Percentiles rank a stretch among this genome's conserved stretches.
Evolutionary conservation across 2,329 filamentous ascomycete species (phyloP).

Genomic region (Chaetomium globosum): DNA sequence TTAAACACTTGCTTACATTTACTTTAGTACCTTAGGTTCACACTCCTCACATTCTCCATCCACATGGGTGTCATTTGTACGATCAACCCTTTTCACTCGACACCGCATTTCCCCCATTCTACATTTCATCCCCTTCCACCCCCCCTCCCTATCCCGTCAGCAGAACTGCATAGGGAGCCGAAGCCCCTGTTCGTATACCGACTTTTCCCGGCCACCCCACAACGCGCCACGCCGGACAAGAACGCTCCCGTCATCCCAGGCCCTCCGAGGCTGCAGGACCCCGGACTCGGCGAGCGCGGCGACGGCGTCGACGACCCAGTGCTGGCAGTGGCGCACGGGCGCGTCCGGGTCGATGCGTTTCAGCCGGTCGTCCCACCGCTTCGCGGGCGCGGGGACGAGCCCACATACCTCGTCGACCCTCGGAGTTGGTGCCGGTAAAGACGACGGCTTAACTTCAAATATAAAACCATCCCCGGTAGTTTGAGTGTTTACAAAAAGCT

Average conservation of each 20-base stretch:
- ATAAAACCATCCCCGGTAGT: neutral
- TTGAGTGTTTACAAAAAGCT: neutral
- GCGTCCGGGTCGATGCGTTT: neutral
- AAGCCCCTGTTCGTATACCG: neutral
- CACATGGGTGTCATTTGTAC: no score
- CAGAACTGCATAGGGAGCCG: neutral
- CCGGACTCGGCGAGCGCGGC: neutral
- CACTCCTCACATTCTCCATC: no score
- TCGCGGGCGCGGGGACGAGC: neutral
- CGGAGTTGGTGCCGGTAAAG: no score
- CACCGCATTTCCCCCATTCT: no score
- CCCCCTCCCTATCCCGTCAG: neutral
- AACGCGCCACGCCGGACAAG: neutral
- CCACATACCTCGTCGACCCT: neutral
- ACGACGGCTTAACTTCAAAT: neutral
- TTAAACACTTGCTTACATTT: no score
- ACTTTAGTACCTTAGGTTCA: no score
- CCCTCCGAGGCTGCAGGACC: neutral
- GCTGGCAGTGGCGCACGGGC: neutral
- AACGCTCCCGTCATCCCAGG: neutral
- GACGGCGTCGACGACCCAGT: neutral
- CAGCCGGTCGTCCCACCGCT: neutral
- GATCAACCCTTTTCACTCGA: no score
- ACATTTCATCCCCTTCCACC: no score
- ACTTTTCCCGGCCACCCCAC: no score